These are phyloP conservation scores for Plasmodium falciparum DNA, from an alignment of 169 alveolate genomes.

Conservation along the genomic window DNA sequence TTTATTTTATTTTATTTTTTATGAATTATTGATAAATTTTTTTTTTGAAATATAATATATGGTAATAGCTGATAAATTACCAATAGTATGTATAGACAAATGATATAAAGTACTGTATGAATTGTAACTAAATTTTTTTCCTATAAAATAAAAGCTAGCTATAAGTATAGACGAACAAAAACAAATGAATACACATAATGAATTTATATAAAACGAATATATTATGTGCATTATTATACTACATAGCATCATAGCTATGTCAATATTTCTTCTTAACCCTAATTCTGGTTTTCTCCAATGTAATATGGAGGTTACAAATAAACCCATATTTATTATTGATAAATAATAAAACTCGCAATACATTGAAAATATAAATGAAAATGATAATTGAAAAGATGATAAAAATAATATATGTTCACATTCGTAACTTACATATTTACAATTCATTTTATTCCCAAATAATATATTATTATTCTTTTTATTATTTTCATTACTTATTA, in stretches of 20 bases:
- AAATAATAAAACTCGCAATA: conserved; percentile 29
- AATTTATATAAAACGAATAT: conserved; percentile 17
- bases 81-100: conserved; percentile 29
- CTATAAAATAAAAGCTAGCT: neutral
- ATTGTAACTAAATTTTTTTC: conserved; percentile 27
- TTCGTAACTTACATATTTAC: conserved; percentile 41
- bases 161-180: neutral
- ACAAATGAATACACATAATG: conserved; percentile 32
- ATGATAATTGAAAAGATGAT: conserved; percentile 41
- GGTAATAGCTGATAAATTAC: conserved; percentile 13
- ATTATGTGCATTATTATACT: conserved; percentile 2
- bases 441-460: neutral
- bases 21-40: conserved; percentile 16
- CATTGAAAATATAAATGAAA: conserved; percentile 27
- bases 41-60: conserved; percentile 23
- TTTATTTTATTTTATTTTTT: conserved; percentile 19
- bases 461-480: no score
- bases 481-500: no score
- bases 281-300: conserved; percentile 64
- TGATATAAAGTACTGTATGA: conserved; percentile 44
- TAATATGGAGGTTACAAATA: conserved; percentile 25
- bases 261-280: conserved; percentile 22
- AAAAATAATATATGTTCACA: conserved; percentile 48
- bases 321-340: neutral
- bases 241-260: conserved; percentile 3